A percentile compares a stretch with the other conserved stretches of the same genome.
Conservation (phyloP, 208 protist genomes). For the Lotmaria passim region DNA sequence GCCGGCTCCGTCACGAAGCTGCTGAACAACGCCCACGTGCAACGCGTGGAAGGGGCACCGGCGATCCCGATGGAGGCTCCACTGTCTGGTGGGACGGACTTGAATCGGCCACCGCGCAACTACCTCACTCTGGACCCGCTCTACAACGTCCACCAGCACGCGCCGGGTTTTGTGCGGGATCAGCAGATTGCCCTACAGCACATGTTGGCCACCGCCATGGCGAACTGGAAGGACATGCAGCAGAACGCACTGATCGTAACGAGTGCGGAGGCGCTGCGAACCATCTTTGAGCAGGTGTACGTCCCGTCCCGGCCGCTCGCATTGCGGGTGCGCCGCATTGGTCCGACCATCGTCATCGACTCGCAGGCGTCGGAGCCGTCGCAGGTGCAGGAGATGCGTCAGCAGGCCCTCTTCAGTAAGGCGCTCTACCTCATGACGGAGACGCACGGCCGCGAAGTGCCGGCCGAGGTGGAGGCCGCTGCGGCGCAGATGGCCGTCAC, state of each 20-base stretch:
- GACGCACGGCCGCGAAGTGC: slow-evolving; percentile 19
- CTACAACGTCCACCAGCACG: slow-evolving; percentile 81
- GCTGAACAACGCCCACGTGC: slow-evolving; percentile 60
- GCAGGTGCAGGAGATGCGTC: slow-evolving; percentile 59
- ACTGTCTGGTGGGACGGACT: slow-evolving; percentile 61
- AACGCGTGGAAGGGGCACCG: slow-evolving; percentile 63
- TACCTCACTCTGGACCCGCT: slow-evolving; percentile 73
- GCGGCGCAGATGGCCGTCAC: slow-evolving; percentile 22
- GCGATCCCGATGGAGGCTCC: slow-evolving; percentile 64
- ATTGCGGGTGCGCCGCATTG: slow-evolving; percentile 64
- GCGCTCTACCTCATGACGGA: slow-evolving; percentile 77
- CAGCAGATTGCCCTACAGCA: slow-evolving; percentile 59
- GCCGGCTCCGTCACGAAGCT: slow-evolving; percentile 20
- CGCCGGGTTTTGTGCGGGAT: slow-evolving; percentile 79
- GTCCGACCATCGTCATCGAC: slow-evolving; percentile 74
- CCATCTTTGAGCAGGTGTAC: slow-evolving; percentile 73
- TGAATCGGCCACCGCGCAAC: slow-evolving; percentile 72
- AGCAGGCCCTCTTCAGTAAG: slow-evolving; percentile 74
- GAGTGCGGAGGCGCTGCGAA: slow-evolving; percentile 70
- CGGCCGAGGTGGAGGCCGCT: not conserved
- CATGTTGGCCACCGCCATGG: slow-evolving; percentile 57
- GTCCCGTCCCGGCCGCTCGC: slow-evolving; percentile 52
- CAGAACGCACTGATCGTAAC: slow-evolving; percentile 66
- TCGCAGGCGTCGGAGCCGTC: slow-evolving; percentile 42
- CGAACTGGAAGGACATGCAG: slow-evolving; percentile 62